phyloP scores from a whole-genome alignment of 2,329 filamentous ascomycete species.

The Ambrosiella cleistominuta region DNA sequence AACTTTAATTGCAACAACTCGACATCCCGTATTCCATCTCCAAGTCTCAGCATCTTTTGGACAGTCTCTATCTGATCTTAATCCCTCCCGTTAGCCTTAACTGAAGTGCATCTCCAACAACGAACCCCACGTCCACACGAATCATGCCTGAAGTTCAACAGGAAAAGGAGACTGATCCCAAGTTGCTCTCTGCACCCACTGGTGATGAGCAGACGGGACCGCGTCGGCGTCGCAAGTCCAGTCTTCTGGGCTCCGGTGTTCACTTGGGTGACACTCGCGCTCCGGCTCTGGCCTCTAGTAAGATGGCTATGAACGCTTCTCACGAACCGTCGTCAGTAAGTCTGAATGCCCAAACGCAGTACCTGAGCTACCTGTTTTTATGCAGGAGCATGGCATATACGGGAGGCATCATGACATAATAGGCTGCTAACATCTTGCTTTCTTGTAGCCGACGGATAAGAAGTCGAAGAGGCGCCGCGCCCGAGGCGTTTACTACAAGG shows the following conservation, averaged over 20 bases:
- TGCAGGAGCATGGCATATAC: not conserved
- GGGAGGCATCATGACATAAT: not conserved
- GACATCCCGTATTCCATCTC: no score
- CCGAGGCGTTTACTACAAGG: slow-evolving; percentile 27
- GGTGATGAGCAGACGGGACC: slow-evolving; percentile 17
- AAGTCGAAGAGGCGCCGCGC: slow-evolving; percentile 38
- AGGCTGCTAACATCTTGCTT: slow-evolving; percentile 6
- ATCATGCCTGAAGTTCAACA: not conserved
- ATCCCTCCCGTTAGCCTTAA: not conserved
- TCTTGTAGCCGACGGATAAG: slow-evolving; percentile 5
- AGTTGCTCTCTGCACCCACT: not conserved
- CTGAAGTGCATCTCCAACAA: not conserved
- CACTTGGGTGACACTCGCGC: slow-evolving; percentile 38
- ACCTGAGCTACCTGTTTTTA: not conserved
- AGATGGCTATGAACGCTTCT: slow-evolving; percentile 26
- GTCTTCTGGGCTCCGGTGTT: slow-evolving; percentile 34
- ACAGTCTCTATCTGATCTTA: not conserved
- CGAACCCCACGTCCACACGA: not conserved
- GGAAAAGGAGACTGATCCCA: not conserved
- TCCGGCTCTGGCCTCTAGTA: slow-evolving; percentile 35
- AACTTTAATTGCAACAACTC: no score
- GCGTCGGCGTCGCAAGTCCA: slow-evolving; percentile 38
- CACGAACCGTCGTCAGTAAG: slow-evolving; percentile 11
- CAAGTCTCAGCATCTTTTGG: not conserved
- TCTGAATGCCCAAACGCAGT: not conserved